Base-by-base conservation (phyloP, 257 asterid species). In the Thymus mandschuricus region DNA sequence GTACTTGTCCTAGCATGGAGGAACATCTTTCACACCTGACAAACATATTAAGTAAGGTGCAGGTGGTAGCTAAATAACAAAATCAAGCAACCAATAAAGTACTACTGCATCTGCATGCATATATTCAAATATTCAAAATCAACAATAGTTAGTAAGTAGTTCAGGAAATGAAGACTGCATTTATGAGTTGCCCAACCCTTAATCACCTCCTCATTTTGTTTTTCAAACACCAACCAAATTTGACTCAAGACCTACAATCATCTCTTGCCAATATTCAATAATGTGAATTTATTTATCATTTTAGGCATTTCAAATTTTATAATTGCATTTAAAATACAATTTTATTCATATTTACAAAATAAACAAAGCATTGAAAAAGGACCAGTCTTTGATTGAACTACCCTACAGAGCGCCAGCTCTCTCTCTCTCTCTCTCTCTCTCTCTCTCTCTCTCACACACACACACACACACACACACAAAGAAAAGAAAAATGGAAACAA, bases 151-250 rank as follows among this genome's bases (percentile, higher is more conserved):
- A 8, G 44, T 3, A 38, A 38, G 44, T 38, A 38, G 49, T 38
- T 49, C 67, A 68, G n/a, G 45, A 68, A 28, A 57, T 69, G 34
- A 74, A 69, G 63, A 21, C 80, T 66, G 72, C 21, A 79, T 74
- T 79, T 70, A 78, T 74, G 76, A 78, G 55, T 62, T 8, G 50
- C 41, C 45, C 60, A 62, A 15, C 73, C 62, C 62, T 35, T 51
- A 15, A 50, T 10, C 43, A 48, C 13, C 66, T 48, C 52, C 45
- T 45, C 52, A 13, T 49, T 7, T 38, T 60, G 55, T 45, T 21
- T 62, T n/a, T 34, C 27, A 2, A 52, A 13, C 21, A 31, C 10
- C 12, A 67, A 28, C 72, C 38, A 66, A 64, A 15, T 21, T 21
- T 21, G 21, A 21, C 21, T 21, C 21, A 21, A 21, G 21, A 21